These are phyloP conservation scores for Aplosporella prunicola DNA, from an alignment of 2,329 filamentous ascomycete genomes.

Conservation along the genomic window DNA sequence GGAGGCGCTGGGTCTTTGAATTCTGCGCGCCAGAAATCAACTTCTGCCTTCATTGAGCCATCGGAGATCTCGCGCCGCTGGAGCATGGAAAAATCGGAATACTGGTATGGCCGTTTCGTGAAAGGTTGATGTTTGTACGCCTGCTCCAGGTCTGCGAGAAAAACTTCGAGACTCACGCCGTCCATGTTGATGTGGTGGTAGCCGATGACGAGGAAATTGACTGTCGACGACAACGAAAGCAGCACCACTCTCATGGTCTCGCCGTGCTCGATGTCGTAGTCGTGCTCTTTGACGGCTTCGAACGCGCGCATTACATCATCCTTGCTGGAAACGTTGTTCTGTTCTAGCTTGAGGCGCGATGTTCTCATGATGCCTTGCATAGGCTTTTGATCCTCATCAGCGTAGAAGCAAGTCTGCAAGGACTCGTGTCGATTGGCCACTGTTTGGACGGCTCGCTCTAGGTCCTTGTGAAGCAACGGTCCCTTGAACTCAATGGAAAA, in stretches of 20 bases:
- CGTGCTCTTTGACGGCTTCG: slow-evolving; percentile 7
- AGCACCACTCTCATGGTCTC: slow-evolving; percentile 16
- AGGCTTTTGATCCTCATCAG: slow-evolving; percentile 1
- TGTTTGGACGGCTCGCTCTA: slow-evolving; percentile 26
- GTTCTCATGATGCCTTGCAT: slow-evolving; percentile 7
- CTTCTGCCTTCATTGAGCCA: neutral
- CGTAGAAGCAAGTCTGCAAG: slow-evolving; percentile 26
- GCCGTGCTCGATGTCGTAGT: slow-evolving; percentile 18
- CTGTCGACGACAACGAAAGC: slow-evolving; percentile 11
- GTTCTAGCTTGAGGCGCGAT: slow-evolving; percentile 2
- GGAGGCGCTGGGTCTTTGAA: slow-evolving; percentile 3
- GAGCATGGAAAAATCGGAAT: neutral
- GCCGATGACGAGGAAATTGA: slow-evolving; percentile 19
- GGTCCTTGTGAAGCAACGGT: slow-evolving; percentile 18
- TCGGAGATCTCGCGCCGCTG: neutral
- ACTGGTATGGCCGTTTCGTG: neutral
- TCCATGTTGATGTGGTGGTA: slow-evolving; percentile 29
- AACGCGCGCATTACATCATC: slow-evolving; percentile 4
- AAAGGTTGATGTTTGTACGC: slow-evolving; percentile 11
- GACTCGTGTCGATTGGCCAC: slow-evolving; percentile 25
- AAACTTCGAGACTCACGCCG: slow-evolving; percentile 18
- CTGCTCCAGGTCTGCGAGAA: slow-evolving; percentile 18
- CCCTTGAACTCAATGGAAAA: slow-evolving; percentile 25
- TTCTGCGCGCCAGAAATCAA: slow-evolving; percentile 10
- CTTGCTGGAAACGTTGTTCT: neutral